Evolutionary conservation across 2,329 filamentous ascomycete species (phyloP).

Genomic region (Fusarium penzigii): DNA sequence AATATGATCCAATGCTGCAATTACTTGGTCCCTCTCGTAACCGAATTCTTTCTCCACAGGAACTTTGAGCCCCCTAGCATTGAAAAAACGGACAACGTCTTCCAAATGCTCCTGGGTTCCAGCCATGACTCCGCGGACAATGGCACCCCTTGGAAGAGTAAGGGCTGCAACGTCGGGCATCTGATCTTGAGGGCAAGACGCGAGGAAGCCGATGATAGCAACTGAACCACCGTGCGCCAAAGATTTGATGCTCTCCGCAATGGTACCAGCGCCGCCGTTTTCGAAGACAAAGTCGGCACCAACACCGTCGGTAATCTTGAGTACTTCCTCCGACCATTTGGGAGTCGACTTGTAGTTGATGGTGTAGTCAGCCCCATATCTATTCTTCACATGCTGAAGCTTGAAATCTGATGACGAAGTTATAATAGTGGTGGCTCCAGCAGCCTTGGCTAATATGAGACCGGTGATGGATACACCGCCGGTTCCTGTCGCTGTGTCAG

Average conservation of each 20-base stretch:
- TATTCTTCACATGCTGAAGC: conserved; percentile 36
- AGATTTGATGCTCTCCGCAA: conserved; percentile 46
- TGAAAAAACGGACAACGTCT: not conserved
- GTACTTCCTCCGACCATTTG: conserved; percentile 47
- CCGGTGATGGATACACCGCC: conserved; percentile 48
- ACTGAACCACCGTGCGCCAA: conserved; percentile 48
- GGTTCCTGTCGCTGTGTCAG: conserved; percentile 36
- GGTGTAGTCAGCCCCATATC: conserved; percentile 43
- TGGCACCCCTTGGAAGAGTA: conserved; percentile 3
- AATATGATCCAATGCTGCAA: conserved; percentile 6
- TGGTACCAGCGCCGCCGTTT: conserved; percentile 41
- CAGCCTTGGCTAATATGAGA: conserved; percentile 48
- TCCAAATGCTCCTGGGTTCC: conserved; percentile 8
- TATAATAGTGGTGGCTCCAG: conserved; percentile 46
- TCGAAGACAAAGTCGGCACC: conserved; percentile 46
- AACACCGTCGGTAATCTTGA: conserved; percentile 42
- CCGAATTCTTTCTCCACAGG: conserved; percentile 9
- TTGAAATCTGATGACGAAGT: conserved; percentile 54
- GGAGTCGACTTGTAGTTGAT: conserved; percentile 52
- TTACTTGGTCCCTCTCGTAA: conserved; percentile 3
- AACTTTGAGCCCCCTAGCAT: not conserved
- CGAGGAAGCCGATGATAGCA: conserved; percentile 45
- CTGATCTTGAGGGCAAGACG: conserved; percentile 1
- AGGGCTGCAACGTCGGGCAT: conserved; percentile 8
- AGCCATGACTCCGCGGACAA: conserved; percentile 10